Evolutionary conservation across 257 asterid genomes (phyloP).

Genomic region (Petunia secreta): DNA sequence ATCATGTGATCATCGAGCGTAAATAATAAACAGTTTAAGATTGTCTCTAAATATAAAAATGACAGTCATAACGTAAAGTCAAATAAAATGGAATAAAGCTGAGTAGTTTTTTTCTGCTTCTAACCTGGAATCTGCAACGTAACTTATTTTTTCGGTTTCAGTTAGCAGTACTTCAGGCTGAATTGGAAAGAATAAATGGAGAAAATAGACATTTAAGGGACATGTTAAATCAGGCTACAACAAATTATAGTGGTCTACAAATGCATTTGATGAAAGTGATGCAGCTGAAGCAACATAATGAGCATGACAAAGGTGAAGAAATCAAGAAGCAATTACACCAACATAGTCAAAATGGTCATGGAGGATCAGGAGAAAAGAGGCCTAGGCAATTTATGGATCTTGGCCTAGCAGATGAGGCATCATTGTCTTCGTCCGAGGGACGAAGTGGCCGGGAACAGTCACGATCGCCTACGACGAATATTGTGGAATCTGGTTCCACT

Average conservation of each 20-base stretch:
- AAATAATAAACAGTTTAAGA: no score
- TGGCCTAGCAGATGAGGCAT: slow-evolving; percentile 63
- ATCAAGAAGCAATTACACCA: neutral
- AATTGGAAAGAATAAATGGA: slow-evolving; percentile 55
- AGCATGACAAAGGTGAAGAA: slow-evolving; percentile 31
- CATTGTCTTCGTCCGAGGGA: slow-evolving; percentile 67
- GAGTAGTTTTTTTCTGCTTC: no score
- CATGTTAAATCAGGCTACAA: slow-evolving; percentile 49
- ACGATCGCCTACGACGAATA: slow-evolving; percentile 36
- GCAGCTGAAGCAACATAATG: slow-evolving; percentile 54
- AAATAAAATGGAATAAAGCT: no score
- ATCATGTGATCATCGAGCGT: no score
- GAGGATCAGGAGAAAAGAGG: slow-evolving; percentile 30
- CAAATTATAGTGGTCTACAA: slow-evolving; percentile 53
- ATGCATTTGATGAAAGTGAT: slow-evolving; percentile 56
- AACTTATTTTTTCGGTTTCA: slow-evolving; percentile 16
- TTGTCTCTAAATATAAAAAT: no score
- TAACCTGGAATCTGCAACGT: no score
- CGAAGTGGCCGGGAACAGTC: slow-evolving; percentile 44
- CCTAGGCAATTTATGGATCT: slow-evolving; percentile 92
- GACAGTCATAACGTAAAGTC: no score
- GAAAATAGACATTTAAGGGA: slow-evolving; percentile 62
- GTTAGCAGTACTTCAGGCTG: slow-evolving; percentile 62
- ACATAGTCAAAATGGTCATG: slow-evolving; percentile 30
- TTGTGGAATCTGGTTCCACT: slow-evolving; percentile 23